These are phyloP conservation scores for Pseudogymnoascus sp. DNA, from an alignment of 2,329 filamentous ascomycete genomes.

Conservation along the genomic window DNA sequence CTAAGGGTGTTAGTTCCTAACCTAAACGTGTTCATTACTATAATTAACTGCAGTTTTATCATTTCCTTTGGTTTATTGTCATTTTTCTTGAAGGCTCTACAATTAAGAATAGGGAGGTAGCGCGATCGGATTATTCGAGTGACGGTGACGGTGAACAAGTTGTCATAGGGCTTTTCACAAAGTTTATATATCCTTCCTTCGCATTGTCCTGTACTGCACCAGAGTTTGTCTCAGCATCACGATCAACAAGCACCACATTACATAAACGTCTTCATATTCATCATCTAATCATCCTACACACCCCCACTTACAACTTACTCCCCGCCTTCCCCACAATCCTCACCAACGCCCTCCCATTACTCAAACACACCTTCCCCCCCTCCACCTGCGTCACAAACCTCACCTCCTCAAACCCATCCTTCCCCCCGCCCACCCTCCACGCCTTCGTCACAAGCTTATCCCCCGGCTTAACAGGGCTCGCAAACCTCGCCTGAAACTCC, in stretches of 20 bases:
- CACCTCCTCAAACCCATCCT: slow-evolving; percentile 63
- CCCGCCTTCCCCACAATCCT: slow-evolving; percentile 18
- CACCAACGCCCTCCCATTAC: slow-evolving; percentile 66
- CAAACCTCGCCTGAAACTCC: slow-evolving; percentile 85
- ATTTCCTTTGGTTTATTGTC: no score
- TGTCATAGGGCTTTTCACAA: no score
- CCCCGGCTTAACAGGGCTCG: slow-evolving; percentile 72
- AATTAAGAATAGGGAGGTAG: no score
- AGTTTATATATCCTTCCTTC: no score
- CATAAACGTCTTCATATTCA: neutral
- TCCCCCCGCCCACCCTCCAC: slow-evolving; percentile 64
- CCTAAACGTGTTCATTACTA: no score
- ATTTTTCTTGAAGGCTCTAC: no score
- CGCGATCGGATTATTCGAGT: no score
- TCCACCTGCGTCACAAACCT: slow-evolving; percentile 71
- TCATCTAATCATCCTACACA: neutral
- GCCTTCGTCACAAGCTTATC: slow-evolving; percentile 71
- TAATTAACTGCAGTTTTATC: no score
- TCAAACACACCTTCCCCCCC: slow-evolving; percentile 72
- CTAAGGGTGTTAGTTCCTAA: no score
- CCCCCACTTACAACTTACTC: neutral
- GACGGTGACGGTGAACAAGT: no score
- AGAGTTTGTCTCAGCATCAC: neutral
- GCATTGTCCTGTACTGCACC: no score
- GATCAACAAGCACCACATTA: neutral